Conservation (phyloP, 441 rosid genomes). For the Pelargonium fulgidum region DNA sequence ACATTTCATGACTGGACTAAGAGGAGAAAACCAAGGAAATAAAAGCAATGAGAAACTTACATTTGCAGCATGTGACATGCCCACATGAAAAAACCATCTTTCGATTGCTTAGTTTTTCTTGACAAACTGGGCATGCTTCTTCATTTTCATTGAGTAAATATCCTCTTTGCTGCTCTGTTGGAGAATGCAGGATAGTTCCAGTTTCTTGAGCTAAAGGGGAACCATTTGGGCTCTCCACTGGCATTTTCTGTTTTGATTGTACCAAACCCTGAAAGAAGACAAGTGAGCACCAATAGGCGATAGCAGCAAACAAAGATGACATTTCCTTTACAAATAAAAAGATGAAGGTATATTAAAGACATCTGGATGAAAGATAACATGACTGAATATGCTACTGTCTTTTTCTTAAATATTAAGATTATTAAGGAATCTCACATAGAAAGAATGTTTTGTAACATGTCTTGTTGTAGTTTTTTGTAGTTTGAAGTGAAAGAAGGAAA, state of each 20-base stretch:
- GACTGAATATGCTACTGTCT: no score
- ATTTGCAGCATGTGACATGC: constrained; percentile 86
- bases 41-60: constrained; percentile 36
- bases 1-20: constrained; percentile 4
- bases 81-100: constrained; percentile 98
- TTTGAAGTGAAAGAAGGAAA: no score
- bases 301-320: constrained; percentile 3
- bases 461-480: no score
- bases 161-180: constrained; percentile 36
- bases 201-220: constrained; percentile 38
- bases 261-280: constrained; percentile 59
- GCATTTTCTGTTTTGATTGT: constrained; percentile 50
- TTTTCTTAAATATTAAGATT: no score
- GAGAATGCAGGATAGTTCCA: constrained; percentile 23
- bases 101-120: constrained; percentile 63
- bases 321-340: neutral
- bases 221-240: constrained; percentile 36
- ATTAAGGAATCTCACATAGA: no score
- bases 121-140: constrained; percentile 92
- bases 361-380: neutral
- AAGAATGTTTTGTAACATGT: no score
- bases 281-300: constrained; percentile 8
- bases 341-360: neutral
- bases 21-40: neutral
- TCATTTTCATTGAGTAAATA: constrained; percentile 33